Percentiles rank a stretch among this genome's conserved stretches.
Conservation (phyloP, 1,139 yeast species). For the Meyerozyma smithsonii region DNA sequence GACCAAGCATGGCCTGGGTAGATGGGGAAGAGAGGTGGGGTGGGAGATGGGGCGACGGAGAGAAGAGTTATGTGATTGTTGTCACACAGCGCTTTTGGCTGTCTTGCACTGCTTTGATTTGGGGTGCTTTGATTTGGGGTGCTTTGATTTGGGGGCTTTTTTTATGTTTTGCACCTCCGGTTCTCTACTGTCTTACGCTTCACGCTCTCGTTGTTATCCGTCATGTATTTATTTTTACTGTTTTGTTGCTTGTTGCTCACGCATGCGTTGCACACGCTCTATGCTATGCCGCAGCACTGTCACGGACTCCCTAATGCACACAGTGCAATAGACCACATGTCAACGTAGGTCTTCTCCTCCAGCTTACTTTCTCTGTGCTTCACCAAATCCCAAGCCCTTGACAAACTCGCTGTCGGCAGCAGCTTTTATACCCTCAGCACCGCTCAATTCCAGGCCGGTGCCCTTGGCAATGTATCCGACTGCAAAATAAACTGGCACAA, state of each 20-base stretch:
- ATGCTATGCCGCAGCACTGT: neutral
- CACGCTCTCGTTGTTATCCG: neutral
- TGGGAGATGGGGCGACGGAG: neutral
- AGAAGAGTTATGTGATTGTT: neutral
- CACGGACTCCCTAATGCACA: neutral
- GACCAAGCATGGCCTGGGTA: neutral
- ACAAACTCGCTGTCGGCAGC: slow-evolving; percentile 38
- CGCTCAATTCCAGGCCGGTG: slow-evolving; percentile 26
- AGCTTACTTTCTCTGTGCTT: slow-evolving; percentile 23
- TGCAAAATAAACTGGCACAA: slow-evolving; percentile 34
- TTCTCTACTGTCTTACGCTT: neutral
- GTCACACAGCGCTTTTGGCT: too few relatives aligned
- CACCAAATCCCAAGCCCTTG: slow-evolving; percentile 33
- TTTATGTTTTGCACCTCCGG: too few relatives aligned
- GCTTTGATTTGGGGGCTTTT: too few relatives aligned
- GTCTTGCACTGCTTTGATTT: too few relatives aligned
- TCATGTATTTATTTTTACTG: too few relatives aligned
- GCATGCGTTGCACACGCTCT: neutral
- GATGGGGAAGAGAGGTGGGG: neutral
- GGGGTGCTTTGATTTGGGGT: too few relatives aligned
- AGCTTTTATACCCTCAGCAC: slow-evolving; percentile 29
- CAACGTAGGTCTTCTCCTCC: neutral
- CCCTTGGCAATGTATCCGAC: slow-evolving; percentile 33
- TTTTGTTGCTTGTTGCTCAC: too few relatives aligned
- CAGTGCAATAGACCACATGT: slow-evolving; percentile 2